Evolutionary conservation across 2,329 filamentous ascomycete species (phyloP).

Genomic region (Juglanconis oblonga): DNA sequence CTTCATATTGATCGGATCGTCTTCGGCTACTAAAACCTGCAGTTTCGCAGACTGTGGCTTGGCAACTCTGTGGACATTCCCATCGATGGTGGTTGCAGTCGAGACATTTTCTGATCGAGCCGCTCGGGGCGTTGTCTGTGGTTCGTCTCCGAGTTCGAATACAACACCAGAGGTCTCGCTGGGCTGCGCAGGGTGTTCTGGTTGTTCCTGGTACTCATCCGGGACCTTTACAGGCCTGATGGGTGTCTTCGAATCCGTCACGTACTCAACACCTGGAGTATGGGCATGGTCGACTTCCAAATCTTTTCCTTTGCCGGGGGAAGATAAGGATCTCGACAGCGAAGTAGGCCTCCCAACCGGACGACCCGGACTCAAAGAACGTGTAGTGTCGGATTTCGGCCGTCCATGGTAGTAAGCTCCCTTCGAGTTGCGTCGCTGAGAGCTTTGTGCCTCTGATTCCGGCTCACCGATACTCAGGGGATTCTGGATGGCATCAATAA

Average conservation of each 20-base stretch:
- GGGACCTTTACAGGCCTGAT: slow-evolving; percentile 47
- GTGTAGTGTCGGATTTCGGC: background rate
- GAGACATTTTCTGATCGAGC: slow-evolving; percentile 6
- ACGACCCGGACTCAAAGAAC: slow-evolving; percentile 13
- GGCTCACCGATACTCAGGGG: slow-evolving; percentile 44
- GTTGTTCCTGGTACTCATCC: slow-evolving; percentile 41
- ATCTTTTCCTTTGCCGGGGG: slow-evolving; percentile 6
- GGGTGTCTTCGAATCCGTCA: slow-evolving; percentile 43
- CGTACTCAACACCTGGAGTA: slow-evolving; percentile 32
- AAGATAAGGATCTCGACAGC: slow-evolving; percentile 17
- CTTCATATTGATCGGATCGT: slow-evolving; percentile 83
- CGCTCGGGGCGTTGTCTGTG: background rate
- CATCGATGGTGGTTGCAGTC: slow-evolving; percentile 11
- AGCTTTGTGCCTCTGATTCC: slow-evolving; percentile 26
- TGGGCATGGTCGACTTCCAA: background rate
- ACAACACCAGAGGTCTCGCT: slow-evolving; percentile 33
- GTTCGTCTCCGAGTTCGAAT: slow-evolving; percentile 34
- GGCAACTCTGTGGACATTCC: slow-evolving; percentile 6
- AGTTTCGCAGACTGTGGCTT: slow-evolving; percentile 38
- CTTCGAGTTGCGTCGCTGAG: slow-evolving; percentile 15
- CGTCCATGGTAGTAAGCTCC: slow-evolving; percentile 3
- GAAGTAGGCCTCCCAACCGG: background rate
- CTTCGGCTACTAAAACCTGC: slow-evolving; percentile 76
- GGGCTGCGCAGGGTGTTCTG: slow-evolving; percentile 26
- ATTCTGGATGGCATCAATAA: slow-evolving; percentile 70